A percentile compares a stretch with the other conserved stretches of the same genome.
Conservation (phyloP, 176 grass and related monocot genomes). For the Thalia dealbata region DNA sequence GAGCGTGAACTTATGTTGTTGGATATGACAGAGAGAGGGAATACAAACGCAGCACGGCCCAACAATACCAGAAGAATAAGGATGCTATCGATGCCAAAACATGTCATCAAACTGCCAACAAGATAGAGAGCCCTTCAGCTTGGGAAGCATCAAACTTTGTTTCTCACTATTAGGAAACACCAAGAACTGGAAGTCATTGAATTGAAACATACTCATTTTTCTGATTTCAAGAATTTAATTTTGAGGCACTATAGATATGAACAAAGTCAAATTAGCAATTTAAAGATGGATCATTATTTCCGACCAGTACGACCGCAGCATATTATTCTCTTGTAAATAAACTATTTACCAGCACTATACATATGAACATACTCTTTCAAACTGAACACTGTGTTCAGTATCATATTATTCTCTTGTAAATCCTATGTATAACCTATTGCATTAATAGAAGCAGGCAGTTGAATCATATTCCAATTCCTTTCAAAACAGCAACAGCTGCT, state of each 20-base stretch:
- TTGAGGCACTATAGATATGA: background rate
- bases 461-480: too few species aligned
- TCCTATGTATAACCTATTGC: too few species aligned
- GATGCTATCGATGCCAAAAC: conserved; percentile 41
- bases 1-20: conserved; percentile 52
- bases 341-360: too few species aligned
- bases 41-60: conserved; percentile 63
- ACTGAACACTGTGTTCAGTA: too few species aligned
- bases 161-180: background rate
- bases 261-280: background rate
- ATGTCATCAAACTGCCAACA: conserved; percentile 50
- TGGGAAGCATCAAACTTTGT: background rate
- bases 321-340: too few species aligned
- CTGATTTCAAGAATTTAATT: background rate
- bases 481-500: too few species aligned
- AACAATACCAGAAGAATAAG: conserved; percentile 44
- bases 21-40: conserved; percentile 62
- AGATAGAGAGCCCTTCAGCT: background rate
- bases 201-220: background rate
- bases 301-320: too few species aligned
- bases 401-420: too few species aligned
- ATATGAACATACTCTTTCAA: too few species aligned
- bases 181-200: background rate
- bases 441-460: too few species aligned
- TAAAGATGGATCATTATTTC: background rate